Conservation (phyloP, 305 asterid species). For the Euphrasia arctica region DNA sequence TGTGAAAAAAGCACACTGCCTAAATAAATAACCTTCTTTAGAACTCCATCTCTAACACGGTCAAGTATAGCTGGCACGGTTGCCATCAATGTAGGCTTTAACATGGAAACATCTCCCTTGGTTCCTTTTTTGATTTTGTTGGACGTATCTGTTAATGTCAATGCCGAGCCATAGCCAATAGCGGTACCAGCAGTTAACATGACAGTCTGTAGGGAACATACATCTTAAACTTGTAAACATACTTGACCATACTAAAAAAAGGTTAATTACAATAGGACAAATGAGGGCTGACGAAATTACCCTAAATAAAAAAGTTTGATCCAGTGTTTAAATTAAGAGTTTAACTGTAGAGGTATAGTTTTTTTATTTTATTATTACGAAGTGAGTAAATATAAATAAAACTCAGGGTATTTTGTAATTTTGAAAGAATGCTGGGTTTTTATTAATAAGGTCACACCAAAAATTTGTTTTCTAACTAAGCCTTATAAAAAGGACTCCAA, state of each 20-base stretch:
- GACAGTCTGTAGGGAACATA: conserved; percentile 52
- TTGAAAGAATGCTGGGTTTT: not conserved
- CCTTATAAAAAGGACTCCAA: conserved; percentile 11
- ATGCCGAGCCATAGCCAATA: conserved; percentile 83
- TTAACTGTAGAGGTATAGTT: not conserved
- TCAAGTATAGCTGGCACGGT: conserved; percentile 91
- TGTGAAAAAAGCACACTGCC: conserved; percentile 14
- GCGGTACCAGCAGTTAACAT: conserved; percentile 74
- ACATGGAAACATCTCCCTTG: conserved; percentile 69
- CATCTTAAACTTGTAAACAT: conserved; percentile 27
- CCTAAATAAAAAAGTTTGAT: not conserved
- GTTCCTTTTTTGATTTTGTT: conserved; percentile 88
- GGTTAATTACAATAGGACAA: not conserved
- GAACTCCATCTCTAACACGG: conserved; percentile 83
- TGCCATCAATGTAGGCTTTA: conserved; percentile 78
- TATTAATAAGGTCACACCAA: not conserved
- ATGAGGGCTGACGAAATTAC: not conserved
- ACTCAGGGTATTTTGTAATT: not conserved
- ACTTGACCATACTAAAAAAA: conserved; percentile 11
- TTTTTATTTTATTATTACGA: not conserved
- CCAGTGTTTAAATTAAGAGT: not conserved
- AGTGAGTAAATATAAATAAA: not conserved
- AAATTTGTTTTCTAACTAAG: not conserved
- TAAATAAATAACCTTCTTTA: conserved; percentile 58
- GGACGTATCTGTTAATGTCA: conserved; percentile 84